These are phyloP conservation scores for Ceratocystis colombiana DNA, from an alignment of 2,329 filamentous ascomycete genomes.

Conservation along the genomic window DNA sequence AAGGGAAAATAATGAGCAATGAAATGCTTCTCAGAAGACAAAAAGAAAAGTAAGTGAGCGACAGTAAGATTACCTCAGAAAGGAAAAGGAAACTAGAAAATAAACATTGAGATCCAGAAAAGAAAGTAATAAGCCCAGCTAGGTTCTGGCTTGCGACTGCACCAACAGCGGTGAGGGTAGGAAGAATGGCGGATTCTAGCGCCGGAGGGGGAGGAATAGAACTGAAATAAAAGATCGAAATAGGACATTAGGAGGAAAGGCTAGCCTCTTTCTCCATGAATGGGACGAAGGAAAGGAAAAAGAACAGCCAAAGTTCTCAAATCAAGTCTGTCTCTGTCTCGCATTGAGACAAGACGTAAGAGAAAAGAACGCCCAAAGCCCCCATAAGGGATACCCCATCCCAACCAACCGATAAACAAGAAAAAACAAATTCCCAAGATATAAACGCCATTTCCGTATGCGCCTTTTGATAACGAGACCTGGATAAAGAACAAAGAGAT, in stretches of 20 bases:
- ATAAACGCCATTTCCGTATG: neutral
- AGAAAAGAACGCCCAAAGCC: slow-evolving; percentile 10
- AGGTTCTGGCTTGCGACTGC: slow-evolving; percentile 5
- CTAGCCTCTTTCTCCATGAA: neutral
- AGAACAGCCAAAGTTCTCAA: neutral
- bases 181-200: neutral
- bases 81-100: slow-evolving; percentile 1
- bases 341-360: neutral
- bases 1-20: neutral
- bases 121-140: slow-evolving; percentile 5
- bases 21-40: neutral
- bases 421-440: neutral
- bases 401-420: neutral
- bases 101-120: slow-evolving; percentile 4
- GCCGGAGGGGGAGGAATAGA: neutral
- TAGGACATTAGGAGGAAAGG: neutral
- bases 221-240: neutral
- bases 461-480: slow-evolving; percentile 1
- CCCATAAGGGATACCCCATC: neutral
- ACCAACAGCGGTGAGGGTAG: neutral
- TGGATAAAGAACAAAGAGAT: neutral
- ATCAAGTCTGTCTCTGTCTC: neutral
- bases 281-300: slow-evolving; percentile 3
- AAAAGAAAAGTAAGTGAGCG: neutral
- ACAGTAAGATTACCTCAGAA: neutral